phyloP scores from a whole-genome alignment of 306 rosid genomes.

The Vigna angularis region DNA sequence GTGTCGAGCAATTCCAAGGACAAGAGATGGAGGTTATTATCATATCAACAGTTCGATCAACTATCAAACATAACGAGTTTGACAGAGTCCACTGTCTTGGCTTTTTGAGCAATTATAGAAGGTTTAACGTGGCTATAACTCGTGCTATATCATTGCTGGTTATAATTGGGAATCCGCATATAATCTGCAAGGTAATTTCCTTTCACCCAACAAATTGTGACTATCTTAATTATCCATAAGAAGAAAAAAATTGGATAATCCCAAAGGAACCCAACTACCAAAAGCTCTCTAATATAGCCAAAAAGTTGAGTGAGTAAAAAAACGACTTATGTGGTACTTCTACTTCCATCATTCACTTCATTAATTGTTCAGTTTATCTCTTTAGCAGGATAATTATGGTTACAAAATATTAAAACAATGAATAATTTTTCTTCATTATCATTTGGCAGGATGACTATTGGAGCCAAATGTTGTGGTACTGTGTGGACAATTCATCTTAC shows the following conservation, averaged over 20 bases:
- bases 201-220: constrained; percentile 28
- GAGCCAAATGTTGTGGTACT: constrained; percentile 88
- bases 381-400: constrained; percentile 23
- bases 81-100: constrained; percentile 85
- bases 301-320: too few relatives aligned
- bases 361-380: constrained; percentile 6
- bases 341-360: too few relatives aligned
- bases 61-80: constrained; percentile 89
- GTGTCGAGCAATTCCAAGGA: constrained; percentile 98
- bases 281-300: too few relatives aligned
- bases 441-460: constrained; percentile 76
- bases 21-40: constrained; percentile 88
- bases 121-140: constrained; percentile 94
- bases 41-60: constrained; percentile 92
- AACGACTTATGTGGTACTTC: background rate
- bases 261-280: too few relatives aligned
- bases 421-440: constrained; percentile 5
- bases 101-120: constrained; percentile 85
- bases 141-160: constrained; percentile 88
- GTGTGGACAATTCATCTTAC: constrained; percentile 80
- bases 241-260: too few relatives aligned
- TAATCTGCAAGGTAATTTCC: constrained; percentile 75
- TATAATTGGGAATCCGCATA: constrained; percentile 91
- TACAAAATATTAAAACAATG: constrained; percentile 9
- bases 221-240: background rate